Percentiles rank a stretch among this genome's conserved stretches.
These are phyloP conservation scores for Nephromyces sp. DNA, from an alignment of 169 alveolate species.

Conservation along the genomic window DNA sequence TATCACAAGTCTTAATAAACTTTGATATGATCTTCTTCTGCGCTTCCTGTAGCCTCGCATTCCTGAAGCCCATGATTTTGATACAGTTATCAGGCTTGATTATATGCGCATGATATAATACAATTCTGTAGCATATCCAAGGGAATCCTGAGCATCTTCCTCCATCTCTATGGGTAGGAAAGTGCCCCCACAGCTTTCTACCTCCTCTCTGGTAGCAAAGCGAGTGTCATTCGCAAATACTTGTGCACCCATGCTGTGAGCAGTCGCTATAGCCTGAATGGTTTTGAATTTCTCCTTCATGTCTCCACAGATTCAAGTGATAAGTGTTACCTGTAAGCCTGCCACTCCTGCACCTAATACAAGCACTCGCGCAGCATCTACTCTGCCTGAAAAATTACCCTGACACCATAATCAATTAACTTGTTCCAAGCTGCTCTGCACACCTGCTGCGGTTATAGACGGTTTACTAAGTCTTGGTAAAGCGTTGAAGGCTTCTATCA, in stretches of 20 bases:
- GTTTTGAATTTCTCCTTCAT: no score
- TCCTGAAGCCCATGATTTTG: background rate
- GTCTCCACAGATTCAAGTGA: no score
- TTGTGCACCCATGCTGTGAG: constrained; percentile 72
- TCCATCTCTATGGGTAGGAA: constrained; percentile 30
- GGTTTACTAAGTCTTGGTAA: constrained; percentile 75
- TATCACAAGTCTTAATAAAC: no score
- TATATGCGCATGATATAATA: background rate
- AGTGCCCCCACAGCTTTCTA: constrained; percentile 67
- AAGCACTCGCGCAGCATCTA: constrained; percentile 81
- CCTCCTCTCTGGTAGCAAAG: constrained; percentile 72
- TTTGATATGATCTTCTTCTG: no score
- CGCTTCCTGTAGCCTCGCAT: background rate
- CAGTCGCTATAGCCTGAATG: constrained; percentile 87
- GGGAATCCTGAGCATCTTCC: constrained; percentile 48
- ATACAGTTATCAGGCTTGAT: constrained; percentile 1
- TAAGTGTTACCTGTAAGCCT: no score
- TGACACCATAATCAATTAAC: no score
- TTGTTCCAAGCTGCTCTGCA: background rate
- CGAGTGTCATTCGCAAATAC: constrained; percentile 79
- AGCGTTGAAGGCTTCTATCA: constrained; percentile 78
- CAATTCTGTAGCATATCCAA: constrained; percentile 76
- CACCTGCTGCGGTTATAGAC: constrained; percentile 80
- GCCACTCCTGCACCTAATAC: constrained; percentile 94
- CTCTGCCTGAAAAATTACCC: constrained; percentile 42